phyloP scores from a whole-genome alignment of 2,329 filamentous ascomycete genomes.

The Orbilia blumenaviensis region DNA sequence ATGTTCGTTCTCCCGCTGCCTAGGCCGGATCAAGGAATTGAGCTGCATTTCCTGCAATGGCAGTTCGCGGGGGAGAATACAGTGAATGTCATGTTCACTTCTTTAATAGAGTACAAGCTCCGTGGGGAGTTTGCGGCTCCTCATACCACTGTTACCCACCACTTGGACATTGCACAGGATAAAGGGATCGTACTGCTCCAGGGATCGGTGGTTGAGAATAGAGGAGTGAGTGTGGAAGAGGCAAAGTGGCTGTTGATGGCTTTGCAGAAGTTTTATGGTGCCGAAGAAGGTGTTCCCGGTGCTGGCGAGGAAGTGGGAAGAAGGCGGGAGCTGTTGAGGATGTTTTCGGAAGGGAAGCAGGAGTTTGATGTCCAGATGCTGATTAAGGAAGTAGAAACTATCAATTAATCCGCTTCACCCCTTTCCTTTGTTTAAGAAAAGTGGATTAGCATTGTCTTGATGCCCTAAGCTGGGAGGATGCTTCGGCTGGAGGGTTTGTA shows the following conservation, averaged over 20 bases:
- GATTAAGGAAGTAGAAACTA: slow-evolving; percentile 83
- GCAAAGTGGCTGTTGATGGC: slow-evolving; percentile 92
- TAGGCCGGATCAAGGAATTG: slow-evolving; percentile 74
- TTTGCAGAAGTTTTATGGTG: slow-evolving; percentile 89
- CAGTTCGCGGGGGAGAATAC: slow-evolving; percentile 79
- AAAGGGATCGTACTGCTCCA: slow-evolving; percentile 87
- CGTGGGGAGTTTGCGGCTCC: slow-evolving; percentile 88
- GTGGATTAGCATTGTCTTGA: no score
- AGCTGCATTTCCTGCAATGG: slow-evolving; percentile 98
- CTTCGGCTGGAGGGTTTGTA: no score
- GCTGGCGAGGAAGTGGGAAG: slow-evolving; percentile 63
- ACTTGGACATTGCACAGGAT: slow-evolving; percentile 77
- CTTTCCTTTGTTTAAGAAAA: no score
- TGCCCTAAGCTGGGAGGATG: no score
- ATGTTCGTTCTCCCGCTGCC: slow-evolving; percentile 91
- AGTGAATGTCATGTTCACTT: slow-evolving; percentile 87
- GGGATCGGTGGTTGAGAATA: slow-evolving; percentile 77
- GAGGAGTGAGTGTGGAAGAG: slow-evolving; percentile 79
- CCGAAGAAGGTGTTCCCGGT: slow-evolving; percentile 61
- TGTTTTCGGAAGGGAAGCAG: slow-evolving; percentile 81
- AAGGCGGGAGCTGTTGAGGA: slow-evolving; percentile 77
- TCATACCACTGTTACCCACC: slow-evolving; percentile 93
- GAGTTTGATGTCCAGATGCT: slow-evolving; percentile 84
- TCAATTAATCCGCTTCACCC: slow-evolving; percentile 22
- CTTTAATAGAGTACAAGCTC: slow-evolving; percentile 90